Conservation (phyloP, 2,329 filamentous ascomycete species). For the Mycocentrospora acerina region DNA sequence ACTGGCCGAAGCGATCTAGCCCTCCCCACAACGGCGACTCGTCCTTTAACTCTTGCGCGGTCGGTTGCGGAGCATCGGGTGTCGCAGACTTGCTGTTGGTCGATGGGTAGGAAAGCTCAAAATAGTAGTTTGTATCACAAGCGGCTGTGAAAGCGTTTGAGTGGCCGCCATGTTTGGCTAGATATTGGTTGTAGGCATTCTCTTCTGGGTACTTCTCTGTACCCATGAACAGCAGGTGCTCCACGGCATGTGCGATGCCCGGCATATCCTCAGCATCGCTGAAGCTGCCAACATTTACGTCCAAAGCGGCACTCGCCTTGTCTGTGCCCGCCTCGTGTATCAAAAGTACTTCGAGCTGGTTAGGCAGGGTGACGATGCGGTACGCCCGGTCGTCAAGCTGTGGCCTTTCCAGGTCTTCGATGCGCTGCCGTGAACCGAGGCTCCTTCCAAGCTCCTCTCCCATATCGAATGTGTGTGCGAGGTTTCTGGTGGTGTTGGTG, state of each 20-base stretch:
- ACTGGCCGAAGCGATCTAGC: conserved; percentile 88
- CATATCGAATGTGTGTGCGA: conserved; percentile 22
- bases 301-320: conserved; percentile 92
- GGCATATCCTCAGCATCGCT: conserved; percentile 89
- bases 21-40: conserved; percentile 73
- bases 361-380: conserved; percentile 79
- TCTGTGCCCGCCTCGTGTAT: conserved; percentile 95
- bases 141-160: conserved; percentile 94
- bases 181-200: conserved; percentile 89
- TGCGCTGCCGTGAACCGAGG: conserved; percentile 30
- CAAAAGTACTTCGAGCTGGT: conserved; percentile 85
- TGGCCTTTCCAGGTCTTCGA: conserved; percentile 76
- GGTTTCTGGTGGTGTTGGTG: conserved; percentile 1
- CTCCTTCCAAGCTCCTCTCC: conserved; percentile 28
- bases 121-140: conserved; percentile 97
- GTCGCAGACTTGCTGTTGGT: conserved; percentile 53
- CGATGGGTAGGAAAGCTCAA: conserved; percentile 81
- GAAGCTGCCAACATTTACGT: conserved; percentile 95
- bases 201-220: conserved; percentile 85
- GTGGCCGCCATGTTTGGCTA: conserved; percentile 83
- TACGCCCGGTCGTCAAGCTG: conserved; percentile 84
- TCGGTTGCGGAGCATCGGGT: conserved; percentile 37
- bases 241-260: conserved; percentile 92
- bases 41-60: conserved; percentile 39
- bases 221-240: conserved; percentile 97